These are phyloP conservation scores for Colletotrichum abscissum DNA, from an alignment of 2,329 filamentous ascomycete genomes.

Conservation along the genomic window DNA sequence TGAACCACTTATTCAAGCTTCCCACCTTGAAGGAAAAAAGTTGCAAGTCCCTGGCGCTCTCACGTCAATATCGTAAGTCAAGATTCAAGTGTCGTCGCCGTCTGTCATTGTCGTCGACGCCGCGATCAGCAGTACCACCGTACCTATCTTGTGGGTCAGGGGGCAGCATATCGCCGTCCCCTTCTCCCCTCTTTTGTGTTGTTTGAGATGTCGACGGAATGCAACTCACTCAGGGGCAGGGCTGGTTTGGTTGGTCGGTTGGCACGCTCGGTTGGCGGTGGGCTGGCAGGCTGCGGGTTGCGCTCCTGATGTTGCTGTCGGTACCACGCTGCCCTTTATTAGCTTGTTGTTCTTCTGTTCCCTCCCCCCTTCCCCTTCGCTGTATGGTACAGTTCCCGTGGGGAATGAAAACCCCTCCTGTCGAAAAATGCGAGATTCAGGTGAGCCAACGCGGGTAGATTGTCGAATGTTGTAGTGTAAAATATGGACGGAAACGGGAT, in stretches of 20 bases:
- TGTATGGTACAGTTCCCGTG: constrained; percentile 12
- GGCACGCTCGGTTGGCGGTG: neutral
- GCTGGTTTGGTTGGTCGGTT: neutral
- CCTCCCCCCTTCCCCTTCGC: neutral
- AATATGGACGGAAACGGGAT: neutral
- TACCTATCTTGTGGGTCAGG: neutral
- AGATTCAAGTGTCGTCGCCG: neutral
- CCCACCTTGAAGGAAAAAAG: neutral
- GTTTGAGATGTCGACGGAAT: constrained; percentile 9
- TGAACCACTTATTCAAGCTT: neutral
- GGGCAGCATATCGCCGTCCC: neutral
- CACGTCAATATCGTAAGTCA: neutral
- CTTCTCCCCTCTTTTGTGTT: neutral
- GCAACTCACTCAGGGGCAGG: constrained; percentile 9
- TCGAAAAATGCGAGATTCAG: constrained; percentile 33
- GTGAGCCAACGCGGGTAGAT: constrained; percentile 34
- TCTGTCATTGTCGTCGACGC: constrained; percentile 1
- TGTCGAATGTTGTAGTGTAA: constrained; percentile 25
- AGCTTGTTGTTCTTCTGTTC: neutral
- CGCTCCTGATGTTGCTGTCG: neutral
- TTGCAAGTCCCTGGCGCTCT: neutral
- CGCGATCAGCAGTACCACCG: neutral
- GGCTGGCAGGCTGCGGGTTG: neutral
- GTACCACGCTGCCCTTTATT: neutral
- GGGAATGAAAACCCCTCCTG: constrained; percentile 24